Base-by-base conservation (phyloP, 768 basidiomycete genomes). In the Kwoniella heveanensis region DNA sequence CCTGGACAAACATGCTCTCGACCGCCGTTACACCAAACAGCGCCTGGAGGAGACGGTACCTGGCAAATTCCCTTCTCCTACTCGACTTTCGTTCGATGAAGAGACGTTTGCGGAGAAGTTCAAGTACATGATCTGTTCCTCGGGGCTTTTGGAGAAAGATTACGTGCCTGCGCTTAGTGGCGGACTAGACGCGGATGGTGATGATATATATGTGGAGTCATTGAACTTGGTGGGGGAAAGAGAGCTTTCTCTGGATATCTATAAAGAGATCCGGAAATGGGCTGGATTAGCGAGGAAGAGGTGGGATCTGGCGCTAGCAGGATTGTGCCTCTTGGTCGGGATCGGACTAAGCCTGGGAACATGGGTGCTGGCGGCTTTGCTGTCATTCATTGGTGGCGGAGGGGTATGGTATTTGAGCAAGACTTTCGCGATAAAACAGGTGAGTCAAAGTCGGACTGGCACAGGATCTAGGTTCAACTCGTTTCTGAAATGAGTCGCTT, bases 61-160 rank as follows among this genome's bases (percentile, higher is more conserved):
- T 39, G 58, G 47, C 3, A 59, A 46, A 54, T 51, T 53, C 27
- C 57, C 51, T 19, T 58, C 57, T 10, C 52, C 65, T n/a, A 57
- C 32, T 19, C 21, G 56, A 30, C 26, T 62, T 29, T 26, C 57
- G 22, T 53, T 59, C 39, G 52, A 50, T 29, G 32, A 54, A 2
- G 57, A 64, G 15, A 70, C 65, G 0, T 79, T 76, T 47, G 68
- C 68, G 10, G 78, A 79, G 51, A 32, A 57, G 30, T 79, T 79
- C 72, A 77, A 75, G 52, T 79, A 75, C 57, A 50, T 72, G 9
- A 67, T 79, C 19, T 77, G 74, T 52, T 74, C 76, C 5, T 68
- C 65, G 26, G 73, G 73, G 3, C 32, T 79, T 6, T 60, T 79
- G 37, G 74, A 77, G 51, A 72, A 74, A 29, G 71, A 73, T 25